Base-by-base conservation (phyloP, 2,329 filamentous ascomycete species). In the Ceratocystis variospora region DNA sequence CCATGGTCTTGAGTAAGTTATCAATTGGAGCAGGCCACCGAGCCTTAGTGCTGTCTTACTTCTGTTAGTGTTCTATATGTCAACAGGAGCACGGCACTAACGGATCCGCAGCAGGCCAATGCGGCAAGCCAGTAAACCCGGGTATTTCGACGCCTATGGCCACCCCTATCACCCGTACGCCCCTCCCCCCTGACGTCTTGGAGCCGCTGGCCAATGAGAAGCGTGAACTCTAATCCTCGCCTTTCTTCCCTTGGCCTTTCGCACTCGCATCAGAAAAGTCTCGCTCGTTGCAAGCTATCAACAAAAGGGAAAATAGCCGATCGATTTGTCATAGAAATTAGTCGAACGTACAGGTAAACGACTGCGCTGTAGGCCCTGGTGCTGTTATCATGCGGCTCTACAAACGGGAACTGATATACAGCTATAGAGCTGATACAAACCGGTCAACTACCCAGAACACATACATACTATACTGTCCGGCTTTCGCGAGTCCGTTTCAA, bases 1-100 rank as follows among this genome's bases (percentile, higher is more conserved):
- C 53, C 53, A 57, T 57, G 22, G 53, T 57, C 53, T 57, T 57
- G 12, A 33, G 53, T 57, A 57, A 57, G 53, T 33, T 33, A 33
- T 57, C 53, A 57, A 15, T n/a, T 5, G 25, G 19, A 19, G 19
- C 17, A 19, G 17, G 3, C 8, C 48, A 50, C n/a, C 8, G 12
- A 22, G 46, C 48, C n/a, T 22, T 19, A 50, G 48, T 25, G 37
- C 37, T 22, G 48, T 22, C n/a, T 50, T 25, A 41, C 48, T 50
- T 19, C n/a, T 50, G 48, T 50, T 50, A 50, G 48, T 50, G 48
- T 6, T 19, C 0, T 19, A 12, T 12, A 50, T 50, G 22, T 12
- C 22, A 50, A 25, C 22, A 19, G 22, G 17, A 8, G 19, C 22
- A 10, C 12, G 48, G 2, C 48, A 19, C 48, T 50, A 50, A 50